Base-by-base conservation (phyloP, 2,329 filamentous ascomycete species). In the Fusarium pseudocircinatum region DNA sequence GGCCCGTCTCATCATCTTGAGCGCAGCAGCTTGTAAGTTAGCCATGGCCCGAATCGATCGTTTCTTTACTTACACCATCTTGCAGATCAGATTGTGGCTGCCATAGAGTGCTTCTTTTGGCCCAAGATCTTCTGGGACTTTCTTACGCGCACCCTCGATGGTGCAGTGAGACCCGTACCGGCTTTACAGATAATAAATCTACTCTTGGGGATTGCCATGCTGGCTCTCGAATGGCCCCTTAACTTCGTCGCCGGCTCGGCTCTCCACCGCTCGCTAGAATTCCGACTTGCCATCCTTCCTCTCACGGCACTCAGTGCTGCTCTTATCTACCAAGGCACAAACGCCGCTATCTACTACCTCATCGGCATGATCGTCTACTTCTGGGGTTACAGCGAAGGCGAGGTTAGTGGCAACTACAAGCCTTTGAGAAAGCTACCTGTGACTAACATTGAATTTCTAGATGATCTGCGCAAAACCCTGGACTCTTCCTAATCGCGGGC, bases 111-210 rank as follows among this genome's bases (percentile, higher is more conserved):
- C 79, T 97, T 96, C 88, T 96, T 99, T 89, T 99, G 95, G 95
- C 96, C 96, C 75, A 99, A 99, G 83, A 92, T 99, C 80, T 97
- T 99, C 85, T 99, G 94, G 93, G 96, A 99, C 84, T 97, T 97
- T 82, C 84, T 96, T 75, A 98, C 96, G 69, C 95, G 94, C 79
- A 95, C 94, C 78, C 91, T 99, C 77, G 94, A 99, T 80, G 88
- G 86, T 62, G 93, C 93, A 54, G 94, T 98, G 70, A 95, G 93
- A 79, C 96, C 96, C 2, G 82, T 96, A n/a, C 96, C 96, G 3
- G 86, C 95, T 57, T 87, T 99, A 22, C 96, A 99, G 82, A 93
- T 93, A 79, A 88, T 98, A 84, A 99, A 99, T 79, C 85, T 99
- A 30, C 28, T 98, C 49, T 87, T 97, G 79, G 95, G 94, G 22